These are phyloP conservation scores for Saccharomyces jurei DNA, from an alignment of 805 yeast genomes.

Conservation along the genomic window DNA sequence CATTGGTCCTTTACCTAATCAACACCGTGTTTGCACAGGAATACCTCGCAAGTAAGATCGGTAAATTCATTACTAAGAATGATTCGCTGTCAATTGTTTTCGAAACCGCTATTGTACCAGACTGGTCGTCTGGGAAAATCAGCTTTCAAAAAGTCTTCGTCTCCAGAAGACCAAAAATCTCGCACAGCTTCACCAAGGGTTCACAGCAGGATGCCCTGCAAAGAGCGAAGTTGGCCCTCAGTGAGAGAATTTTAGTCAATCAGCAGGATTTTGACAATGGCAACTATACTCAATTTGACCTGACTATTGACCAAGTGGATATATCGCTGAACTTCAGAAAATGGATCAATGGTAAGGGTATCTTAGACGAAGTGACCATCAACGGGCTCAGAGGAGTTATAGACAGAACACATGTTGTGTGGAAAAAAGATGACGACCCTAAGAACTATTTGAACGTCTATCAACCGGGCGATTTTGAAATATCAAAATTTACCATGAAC, in stretches of 20 bases:
- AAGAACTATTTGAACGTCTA: slow-evolving; percentile 66
- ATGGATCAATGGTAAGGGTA: slow-evolving; percentile 88
- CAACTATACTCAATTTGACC: slow-evolving; percentile 90
- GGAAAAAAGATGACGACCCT: slow-evolving; percentile 80
- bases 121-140: slow-evolving; percentile 83
- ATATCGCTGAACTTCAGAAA: slow-evolving; percentile 73
- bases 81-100: slow-evolving; percentile 78
- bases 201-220: slow-evolving; percentile 66
- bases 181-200: slow-evolving; percentile 53
- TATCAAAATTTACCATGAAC: slow-evolving; percentile 71
- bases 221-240: slow-evolving; percentile 36
- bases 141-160: slow-evolving; percentile 79
- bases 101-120: slow-evolving; percentile 90
- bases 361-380: slow-evolving; percentile 69
- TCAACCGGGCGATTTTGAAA: slow-evolving; percentile 87
- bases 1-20: slow-evolving; percentile 64
- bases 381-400: slow-evolving; percentile 87
- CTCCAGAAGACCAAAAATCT: slow-evolving; percentile 61
- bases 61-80: slow-evolving; percentile 75
- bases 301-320: slow-evolving; percentile 78
- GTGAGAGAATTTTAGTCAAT: slow-evolving; percentile 23
- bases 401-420: slow-evolving; percentile 78
- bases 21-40: slow-evolving; percentile 58
- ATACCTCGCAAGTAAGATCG: slow-evolving; percentile 70
- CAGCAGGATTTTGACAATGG: slow-evolving; percentile 65